phyloP scores from a whole-genome alignment of 768 basidiomycete species.

The Phaffia australis region DNA sequence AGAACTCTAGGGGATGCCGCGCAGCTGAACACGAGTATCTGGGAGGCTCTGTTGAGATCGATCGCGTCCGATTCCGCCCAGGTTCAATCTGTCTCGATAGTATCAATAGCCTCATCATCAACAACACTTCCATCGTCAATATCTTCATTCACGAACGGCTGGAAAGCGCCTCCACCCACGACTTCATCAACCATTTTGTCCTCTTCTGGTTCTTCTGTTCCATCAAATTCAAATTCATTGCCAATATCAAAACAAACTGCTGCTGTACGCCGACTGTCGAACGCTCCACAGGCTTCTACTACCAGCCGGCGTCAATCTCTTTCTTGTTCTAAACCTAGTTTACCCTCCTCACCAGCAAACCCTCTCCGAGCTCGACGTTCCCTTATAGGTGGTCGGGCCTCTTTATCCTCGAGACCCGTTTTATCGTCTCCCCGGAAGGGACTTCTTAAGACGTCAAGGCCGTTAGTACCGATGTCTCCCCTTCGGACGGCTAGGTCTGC shows the following conservation, averaged over 20 bases:
- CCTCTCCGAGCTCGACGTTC: constrained; percentile 1
- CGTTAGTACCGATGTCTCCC: constrained; percentile 3
- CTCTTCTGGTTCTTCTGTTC: neutral
- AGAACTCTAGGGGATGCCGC: neutral
- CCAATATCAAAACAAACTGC: no score
- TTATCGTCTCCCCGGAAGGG: constrained; percentile 4
- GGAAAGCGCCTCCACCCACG: neutral
- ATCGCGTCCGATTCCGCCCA: constrained; percentile 6
- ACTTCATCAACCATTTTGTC: neutral
- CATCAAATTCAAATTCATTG: neutral
- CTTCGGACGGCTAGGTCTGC: constrained; percentile 43
- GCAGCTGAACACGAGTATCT: neutral
- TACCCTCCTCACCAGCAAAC: no score
- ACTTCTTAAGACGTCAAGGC: constrained; percentile 8
- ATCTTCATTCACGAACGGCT: no score
- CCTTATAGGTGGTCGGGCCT: neutral
- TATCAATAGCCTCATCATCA: no score
- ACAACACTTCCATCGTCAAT: no score
- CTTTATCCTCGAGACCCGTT: neutral
- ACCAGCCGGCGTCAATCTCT: no score
- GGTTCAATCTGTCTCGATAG: no score
- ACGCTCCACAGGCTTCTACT: no score
- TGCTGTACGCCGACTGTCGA: no score
- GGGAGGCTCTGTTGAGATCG: constrained; percentile 10
- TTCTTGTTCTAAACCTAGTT: no score